Evolutionary conservation across 805 yeast species (phyloP), one percentile per base, ranked within the genome.

Genomic region (Starmerella riodocensis): DNA sequence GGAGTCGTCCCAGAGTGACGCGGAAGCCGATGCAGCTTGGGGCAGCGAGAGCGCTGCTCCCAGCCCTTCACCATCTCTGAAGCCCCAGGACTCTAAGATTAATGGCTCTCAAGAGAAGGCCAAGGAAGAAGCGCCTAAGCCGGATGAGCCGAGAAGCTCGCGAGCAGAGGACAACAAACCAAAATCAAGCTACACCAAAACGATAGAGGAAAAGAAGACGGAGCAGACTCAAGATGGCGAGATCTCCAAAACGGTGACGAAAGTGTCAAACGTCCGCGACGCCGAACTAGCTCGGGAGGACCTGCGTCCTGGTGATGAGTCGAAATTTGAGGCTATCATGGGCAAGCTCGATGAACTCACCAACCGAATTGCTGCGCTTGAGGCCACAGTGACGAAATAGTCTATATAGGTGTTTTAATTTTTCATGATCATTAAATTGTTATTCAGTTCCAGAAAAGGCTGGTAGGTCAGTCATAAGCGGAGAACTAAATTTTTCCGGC

Each of bases 31-130:
- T 18, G 40, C 49, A 33, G 46, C 47, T 6, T 66, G 70, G 69
- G 63, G 58, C 44, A 65, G 60, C 16, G 64, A 58, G 38, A 43
- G 45, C 9, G 40, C 18, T 11, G 16, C n/a, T n/a, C n/a, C n/a
- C n/a, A n/a, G n/a, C n/a, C n/a, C n/a, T n/a, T n/a, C n/a, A n/a
- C n/a, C n/a, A n/a, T n/a, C n/a, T n/a, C n/a, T n/a, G n/a, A n/a
- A n/a, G n/a, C n/a, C n/a, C n/a, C n/a, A n/a, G n/a, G n/a, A n/a
- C n/a, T n/a, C 38, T 29, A 16, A 20, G 21, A 23, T 8, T 16
- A 6, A 11, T 32, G 20, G 18, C 17, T n/a, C 41, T 4, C 29
- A 31, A 36, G 29, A 24, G 27, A 7, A 16, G 16, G 8, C 25
- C 20, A 52, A 48, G 28, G 44, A 52, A 22, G 37, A 56, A 45